Conservation (phyloP, 2,329 filamentous ascomycete species). For the Alternaria brassicicola region DNA sequence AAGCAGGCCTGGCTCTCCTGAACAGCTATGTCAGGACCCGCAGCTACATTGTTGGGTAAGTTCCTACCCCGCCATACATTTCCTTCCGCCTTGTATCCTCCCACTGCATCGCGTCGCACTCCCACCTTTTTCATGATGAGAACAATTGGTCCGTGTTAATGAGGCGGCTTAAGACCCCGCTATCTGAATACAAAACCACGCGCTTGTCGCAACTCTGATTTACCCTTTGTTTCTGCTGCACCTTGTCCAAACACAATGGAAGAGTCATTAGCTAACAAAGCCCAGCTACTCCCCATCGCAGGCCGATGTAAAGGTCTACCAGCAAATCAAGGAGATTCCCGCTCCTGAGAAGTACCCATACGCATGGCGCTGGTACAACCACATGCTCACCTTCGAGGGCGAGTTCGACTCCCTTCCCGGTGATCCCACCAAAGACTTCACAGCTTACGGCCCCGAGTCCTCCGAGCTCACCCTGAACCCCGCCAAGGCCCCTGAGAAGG, state of each 20-base stretch:
- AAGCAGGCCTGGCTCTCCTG: conserved; percentile 70
- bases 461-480: conserved; percentile 81
- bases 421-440: conserved; percentile 87
- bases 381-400: conserved; percentile 89
- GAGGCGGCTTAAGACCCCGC: conserved; percentile 92
- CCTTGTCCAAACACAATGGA: conserved; percentile 3
- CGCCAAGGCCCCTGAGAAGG: conserved; percentile 75
- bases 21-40: conserved; percentile 76
- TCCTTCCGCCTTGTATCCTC: conserved; percentile 22
- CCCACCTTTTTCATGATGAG: conserved; percentile 69
- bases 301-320: conserved; percentile 95
- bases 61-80: conserved; percentile 46
- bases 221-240: conserved; percentile 25
- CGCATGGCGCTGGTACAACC: conserved; percentile 98
- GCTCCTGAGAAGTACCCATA: conserved; percentile 87
- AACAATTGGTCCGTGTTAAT: conserved; percentile 95
- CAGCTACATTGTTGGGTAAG: conserved; percentile 85
- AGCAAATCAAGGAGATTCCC: conserved; percentile 79
- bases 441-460: conserved; percentile 87
- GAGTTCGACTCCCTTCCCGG: conserved; percentile 91
- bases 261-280: conserved; percentile 33
- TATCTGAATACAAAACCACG: conserved; percentile 77
- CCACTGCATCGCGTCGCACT: conserved; percentile 27
- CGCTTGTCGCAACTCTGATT: conserved; percentile 76
- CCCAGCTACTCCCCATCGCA: conserved; percentile 74